phyloP scores from a whole-genome alignment of 2,329 filamentous ascomycete genomes.

The Cladobotryum protrusum region DNA sequence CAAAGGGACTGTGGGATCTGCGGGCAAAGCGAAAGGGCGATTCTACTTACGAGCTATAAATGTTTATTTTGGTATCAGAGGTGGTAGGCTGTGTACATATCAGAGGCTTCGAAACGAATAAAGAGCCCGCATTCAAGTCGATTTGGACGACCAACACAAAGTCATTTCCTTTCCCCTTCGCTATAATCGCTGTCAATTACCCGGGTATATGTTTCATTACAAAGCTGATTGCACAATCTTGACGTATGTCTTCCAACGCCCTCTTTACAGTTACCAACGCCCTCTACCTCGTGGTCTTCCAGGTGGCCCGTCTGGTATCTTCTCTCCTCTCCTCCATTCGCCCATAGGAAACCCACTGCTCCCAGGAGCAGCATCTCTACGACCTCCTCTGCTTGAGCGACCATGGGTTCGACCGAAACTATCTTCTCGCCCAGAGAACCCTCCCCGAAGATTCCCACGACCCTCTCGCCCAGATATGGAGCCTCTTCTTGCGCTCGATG shows the following conservation, averaged over 20 bases:
- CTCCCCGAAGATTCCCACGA: slow-evolving; percentile 20
- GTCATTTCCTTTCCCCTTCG: background rate
- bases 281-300: slow-evolving; percentile 22
- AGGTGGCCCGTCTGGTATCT: slow-evolving; percentile 47
- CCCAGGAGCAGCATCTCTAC: slow-evolving; percentile 33
- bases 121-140: slow-evolving; percentile 14
- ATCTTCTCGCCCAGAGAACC: slow-evolving; percentile 20
- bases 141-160: background rate
- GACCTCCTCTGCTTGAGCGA: slow-evolving; percentile 32
- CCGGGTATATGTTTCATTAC: slow-evolving; percentile 23
- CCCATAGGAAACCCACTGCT: slow-evolving; percentile 39
- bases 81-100: slow-evolving; percentile 36
- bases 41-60: slow-evolving; percentile 70
- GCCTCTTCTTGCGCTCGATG: slow-evolving; percentile 33
- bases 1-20: slow-evolving; percentile 77
- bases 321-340: slow-evolving; percentile 63
- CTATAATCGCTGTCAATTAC: slow-evolving; percentile 2
- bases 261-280: slow-evolving; percentile 21
- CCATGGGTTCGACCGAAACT: slow-evolving; percentile 28
- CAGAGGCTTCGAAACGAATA: slow-evolving; percentile 21
- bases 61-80: slow-evolving; percentile 10
- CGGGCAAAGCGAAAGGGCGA: slow-evolving; percentile 87
- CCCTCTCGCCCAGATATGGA: slow-evolving; percentile 16
- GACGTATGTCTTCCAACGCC: background rate
- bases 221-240: background rate